A percentile compares a stretch with the other conserved stretches of the same genome.
phyloP scores from a whole-genome alignment of 768 basidiomycete genomes.

The Galerina sulciceps region DNA sequence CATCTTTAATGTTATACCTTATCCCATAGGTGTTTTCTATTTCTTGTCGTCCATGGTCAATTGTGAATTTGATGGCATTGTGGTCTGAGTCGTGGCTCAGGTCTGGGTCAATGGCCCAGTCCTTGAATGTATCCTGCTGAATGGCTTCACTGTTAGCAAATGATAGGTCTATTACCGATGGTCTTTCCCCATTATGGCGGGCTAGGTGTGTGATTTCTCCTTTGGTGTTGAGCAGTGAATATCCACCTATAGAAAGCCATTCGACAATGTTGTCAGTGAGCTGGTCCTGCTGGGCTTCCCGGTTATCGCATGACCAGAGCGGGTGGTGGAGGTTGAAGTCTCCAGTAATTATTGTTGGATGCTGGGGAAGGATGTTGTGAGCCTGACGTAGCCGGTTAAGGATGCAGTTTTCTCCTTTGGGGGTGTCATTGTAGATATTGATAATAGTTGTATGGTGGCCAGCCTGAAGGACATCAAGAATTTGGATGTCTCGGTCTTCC shows the following conservation, averaged over 20 bases:
- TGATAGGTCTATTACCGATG: slow-evolving; percentile 24
- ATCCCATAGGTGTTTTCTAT: slow-evolving; percentile 19
- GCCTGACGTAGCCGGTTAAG: slow-evolving; percentile 3
- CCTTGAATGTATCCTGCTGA: slow-evolving; percentile 8
- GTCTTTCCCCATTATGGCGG: not conserved
- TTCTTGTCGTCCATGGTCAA: slow-evolving; percentile 16
- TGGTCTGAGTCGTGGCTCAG: slow-evolving; percentile 24
- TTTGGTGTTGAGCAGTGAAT: slow-evolving; percentile 18
- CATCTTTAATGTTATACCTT: slow-evolving; percentile 21
- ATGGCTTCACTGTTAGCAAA: slow-evolving; percentile 18
- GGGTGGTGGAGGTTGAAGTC: too few species aligned
- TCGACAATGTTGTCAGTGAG: slow-evolving; percentile 16
- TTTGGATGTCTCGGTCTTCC: slow-evolving; percentile 25
- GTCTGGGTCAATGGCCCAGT: slow-evolving; percentile 21
- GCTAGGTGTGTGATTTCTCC: slow-evolving; percentile 21
- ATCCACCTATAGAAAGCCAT: slow-evolving; percentile 17
- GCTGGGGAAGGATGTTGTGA: slow-evolving; percentile 6
- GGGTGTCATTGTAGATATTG: slow-evolving; percentile 30
- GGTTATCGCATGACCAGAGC: slow-evolving; percentile 18
- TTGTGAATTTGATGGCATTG: slow-evolving; percentile 18
- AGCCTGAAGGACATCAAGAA: slow-evolving; percentile 23
- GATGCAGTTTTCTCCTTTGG: not conserved
- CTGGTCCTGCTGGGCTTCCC: not conserved
- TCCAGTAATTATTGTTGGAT: slow-evolving; percentile 22
- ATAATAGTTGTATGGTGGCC: slow-evolving; percentile 18